Conservation (phyloP, 306 rosid species). For the Cotoneaster glaucophyllus region DNA sequence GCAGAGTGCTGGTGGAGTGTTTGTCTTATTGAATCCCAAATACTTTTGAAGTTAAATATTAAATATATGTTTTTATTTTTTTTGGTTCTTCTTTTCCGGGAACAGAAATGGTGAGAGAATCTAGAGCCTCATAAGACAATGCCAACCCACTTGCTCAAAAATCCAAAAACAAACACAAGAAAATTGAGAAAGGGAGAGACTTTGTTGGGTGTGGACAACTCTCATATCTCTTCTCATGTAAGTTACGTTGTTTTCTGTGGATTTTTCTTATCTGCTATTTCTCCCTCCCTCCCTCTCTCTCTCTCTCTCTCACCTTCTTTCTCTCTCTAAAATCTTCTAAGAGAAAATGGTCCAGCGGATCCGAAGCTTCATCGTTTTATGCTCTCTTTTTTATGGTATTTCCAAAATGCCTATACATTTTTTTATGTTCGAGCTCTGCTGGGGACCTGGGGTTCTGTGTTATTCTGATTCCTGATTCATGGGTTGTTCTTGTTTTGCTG, state of each 20-base stretch:
- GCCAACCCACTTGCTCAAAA: constrained; percentile 17
- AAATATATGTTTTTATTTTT: neutral
- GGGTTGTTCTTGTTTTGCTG: constrained; percentile 1
- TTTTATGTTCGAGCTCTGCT: constrained; percentile 29
- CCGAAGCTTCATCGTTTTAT: constrained; percentile 47
- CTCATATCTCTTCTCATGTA: constrained; percentile 54
- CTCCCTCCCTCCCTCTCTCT: neutral
- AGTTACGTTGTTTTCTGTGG: constrained; percentile 41
- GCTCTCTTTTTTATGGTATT: constrained; percentile 22
- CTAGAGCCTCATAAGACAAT: constrained; percentile 35
- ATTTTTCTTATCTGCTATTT: constrained; percentile 32
- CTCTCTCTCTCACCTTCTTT: constrained; percentile 16
- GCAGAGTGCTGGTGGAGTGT: constrained; percentile 5
- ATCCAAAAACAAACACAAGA: constrained; percentile 17
- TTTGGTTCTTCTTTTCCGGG: neutral
- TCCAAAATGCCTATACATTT: constrained; percentile 10
- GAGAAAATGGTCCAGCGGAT: constrained; percentile 67
- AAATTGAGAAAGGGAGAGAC: constrained; percentile 31
- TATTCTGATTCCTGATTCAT: constrained; percentile 27
- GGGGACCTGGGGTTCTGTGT: constrained; percentile 13
- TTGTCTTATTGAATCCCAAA: constrained; percentile 12
- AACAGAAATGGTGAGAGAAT: constrained; percentile 37
- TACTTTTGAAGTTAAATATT: neutral
- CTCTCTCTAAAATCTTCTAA: constrained; percentile 46
- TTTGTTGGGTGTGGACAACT: constrained; percentile 33